Conservation (phyloP, 371 early-diverging fungal genomes). For the Neoconidiobolus thromboides region DNA sequence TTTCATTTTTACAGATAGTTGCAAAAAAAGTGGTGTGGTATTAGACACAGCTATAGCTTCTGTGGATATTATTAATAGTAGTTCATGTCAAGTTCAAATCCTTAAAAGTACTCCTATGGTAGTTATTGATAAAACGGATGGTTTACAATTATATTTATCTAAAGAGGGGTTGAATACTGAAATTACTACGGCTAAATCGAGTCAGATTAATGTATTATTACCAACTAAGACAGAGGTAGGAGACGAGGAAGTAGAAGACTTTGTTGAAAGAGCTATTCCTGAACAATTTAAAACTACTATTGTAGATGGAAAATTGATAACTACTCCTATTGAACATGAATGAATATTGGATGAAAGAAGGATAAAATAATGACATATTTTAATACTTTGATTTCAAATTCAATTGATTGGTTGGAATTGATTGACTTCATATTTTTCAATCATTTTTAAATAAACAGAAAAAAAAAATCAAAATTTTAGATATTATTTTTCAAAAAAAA, state of each 20-base stretch:
- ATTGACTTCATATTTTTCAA: background rate
- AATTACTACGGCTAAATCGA: slow-evolving; percentile 77
- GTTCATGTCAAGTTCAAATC: slow-evolving; percentile 77
- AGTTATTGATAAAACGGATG: slow-evolving; percentile 82
- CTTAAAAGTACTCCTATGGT: slow-evolving; percentile 66
- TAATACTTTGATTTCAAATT: background rate
- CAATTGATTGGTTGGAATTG: background rate
- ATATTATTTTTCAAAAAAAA: too few relatives aligned
- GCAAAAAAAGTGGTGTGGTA: slow-evolving; percentile 72
- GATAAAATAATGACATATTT: too few relatives aligned
- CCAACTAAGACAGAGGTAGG: slow-evolving; percentile 39
- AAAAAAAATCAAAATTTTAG: too few relatives aligned
- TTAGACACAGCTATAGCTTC: slow-evolving; percentile 68
- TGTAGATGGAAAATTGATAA: slow-evolving; percentile 56
- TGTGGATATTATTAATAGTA: slow-evolving; percentile 80
- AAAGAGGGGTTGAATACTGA: slow-evolving; percentile 54
- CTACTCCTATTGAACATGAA: slow-evolving; percentile 64
- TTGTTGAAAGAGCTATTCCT: slow-evolving; percentile 64
- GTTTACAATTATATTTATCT: slow-evolving; percentile 69
- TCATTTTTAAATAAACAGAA: too few relatives aligned
- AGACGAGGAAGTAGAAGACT: slow-evolving; percentile 58
- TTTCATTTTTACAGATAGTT: slow-evolving; percentile 29
- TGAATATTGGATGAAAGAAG: background rate
- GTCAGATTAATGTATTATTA: slow-evolving; percentile 64
- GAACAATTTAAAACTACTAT: slow-evolving; percentile 84